These are phyloP conservation scores for Globisporangium canariense DNA, from an alignment of 352 stramenopile genomes.

Conservation along the genomic window DNA sequence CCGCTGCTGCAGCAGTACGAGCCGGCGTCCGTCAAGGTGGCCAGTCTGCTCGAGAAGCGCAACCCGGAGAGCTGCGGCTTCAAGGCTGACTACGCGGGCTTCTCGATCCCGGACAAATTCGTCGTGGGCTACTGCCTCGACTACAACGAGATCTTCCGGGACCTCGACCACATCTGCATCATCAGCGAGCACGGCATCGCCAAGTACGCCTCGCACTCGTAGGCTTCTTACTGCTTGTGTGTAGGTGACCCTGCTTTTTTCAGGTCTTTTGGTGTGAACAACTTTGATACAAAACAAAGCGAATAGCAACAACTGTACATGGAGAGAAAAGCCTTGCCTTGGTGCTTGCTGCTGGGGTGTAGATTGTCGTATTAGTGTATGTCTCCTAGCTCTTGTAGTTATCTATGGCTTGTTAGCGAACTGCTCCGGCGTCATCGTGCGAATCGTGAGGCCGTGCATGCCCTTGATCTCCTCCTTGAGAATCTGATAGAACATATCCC, in stretches of 20 bases:
- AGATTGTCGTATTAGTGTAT: conserved; percentile 3
- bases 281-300: background rate
- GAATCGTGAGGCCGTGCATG: conserved; percentile 85
- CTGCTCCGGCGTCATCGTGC: conserved; percentile 76
- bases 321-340: background rate
- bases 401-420: conserved; percentile 57
- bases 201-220: conserved; percentile 66
- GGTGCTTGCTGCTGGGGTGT: background rate
- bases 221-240: conserved; percentile 3
- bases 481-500: conserved; percentile 28
- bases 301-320: background rate
- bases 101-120: conserved; percentile 96
- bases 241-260: background rate
- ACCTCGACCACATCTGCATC: conserved; percentile 95
- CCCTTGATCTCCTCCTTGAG: conserved; percentile 84
- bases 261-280: background rate
- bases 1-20: conserved; percentile 80
- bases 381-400: background rate
- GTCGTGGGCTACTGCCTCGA: conserved; percentile 95
- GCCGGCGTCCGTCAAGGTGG: conserved; percentile 85
- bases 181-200: conserved; percentile 92
- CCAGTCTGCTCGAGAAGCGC: conserved; percentile 93
- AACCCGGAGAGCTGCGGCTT: conserved; percentile 88
- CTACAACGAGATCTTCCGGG: conserved; percentile 96
- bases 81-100: conserved; percentile 94